Base-by-base conservation (phyloP, 352 stramenopile species). In the Phytophthora ohioensis region DNA sequence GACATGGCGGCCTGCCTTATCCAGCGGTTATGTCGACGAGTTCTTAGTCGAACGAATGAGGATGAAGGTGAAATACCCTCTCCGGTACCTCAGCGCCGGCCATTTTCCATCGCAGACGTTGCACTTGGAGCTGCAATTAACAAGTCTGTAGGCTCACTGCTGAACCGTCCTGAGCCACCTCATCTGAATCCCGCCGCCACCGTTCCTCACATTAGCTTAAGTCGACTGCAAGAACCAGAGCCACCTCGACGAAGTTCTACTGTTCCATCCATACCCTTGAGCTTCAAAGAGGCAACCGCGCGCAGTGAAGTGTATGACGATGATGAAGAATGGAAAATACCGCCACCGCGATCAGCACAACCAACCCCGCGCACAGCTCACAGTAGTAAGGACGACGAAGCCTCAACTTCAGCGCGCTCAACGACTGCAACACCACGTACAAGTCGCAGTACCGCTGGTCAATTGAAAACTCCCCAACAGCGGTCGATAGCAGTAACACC, bases 1-100 rank as follows among this genome's bases (percentile, higher is more conserved):
- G 61, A 82, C 53, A 72, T 85, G 54, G 80, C 80, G 1, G 80
- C 66, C 32, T 80, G 64, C 43, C 34, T 78, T 30, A 83, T 87
- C 34, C 80, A 88, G 52, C 63, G 73, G 51, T 38, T 75, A 11
- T 88, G 76, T 48, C 64, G 73, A 36, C 64, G 62, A 54, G 60
- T 13, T 13, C 43, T 68, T 5, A 39, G 54, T 38, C 56, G 36
- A 39, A 58, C 27, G 9, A 41, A 10, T 27, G 7, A 15, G 30
- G 35, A 10, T 9, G 39, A 52, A 43, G 21, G 5, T 27, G 34
- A 56, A 12, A 51, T 49, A 3, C 32, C 11, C 30, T 52, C 39
- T 30, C 56, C 42, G 41, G 32, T 32, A 39, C 31, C 51, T 34
- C 45, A 42, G 48, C 45, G 38, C 17, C 45, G 42, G 17, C 51